phyloP scores from a whole-genome alignment of 1,284 basidiomycete genomes.

The Cronartium quercuum region DNA sequence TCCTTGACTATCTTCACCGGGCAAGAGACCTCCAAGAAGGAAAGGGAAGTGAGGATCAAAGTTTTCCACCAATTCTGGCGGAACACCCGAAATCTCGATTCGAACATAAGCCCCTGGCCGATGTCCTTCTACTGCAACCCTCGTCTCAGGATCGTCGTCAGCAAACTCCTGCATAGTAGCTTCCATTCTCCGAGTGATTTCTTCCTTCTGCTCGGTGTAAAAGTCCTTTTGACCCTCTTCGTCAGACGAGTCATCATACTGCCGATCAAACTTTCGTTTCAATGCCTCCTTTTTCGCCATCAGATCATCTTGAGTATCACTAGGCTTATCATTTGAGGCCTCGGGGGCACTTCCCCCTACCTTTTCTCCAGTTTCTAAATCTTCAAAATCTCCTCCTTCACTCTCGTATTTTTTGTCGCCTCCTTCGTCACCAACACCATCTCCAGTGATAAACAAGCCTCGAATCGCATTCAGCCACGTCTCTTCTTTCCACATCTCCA shows the following conservation, averaged over 20 bases:
- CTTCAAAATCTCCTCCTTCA: constrained; percentile 54
- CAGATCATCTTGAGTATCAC: constrained; percentile 50
- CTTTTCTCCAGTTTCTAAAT: constrained; percentile 53
- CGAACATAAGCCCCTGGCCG: constrained; percentile 90
- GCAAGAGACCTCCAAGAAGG: constrained; percentile 83
- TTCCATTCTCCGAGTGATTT: constrained; percentile 75
- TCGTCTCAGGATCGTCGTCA: constrained; percentile 67
- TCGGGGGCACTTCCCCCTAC: constrained; percentile 53
- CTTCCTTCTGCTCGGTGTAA: constrained; percentile 85
- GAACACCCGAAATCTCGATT: constrained; percentile 74
- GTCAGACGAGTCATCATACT: constrained; percentile 81
- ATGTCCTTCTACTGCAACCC: constrained; percentile 81
- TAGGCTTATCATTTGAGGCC: constrained; percentile 45
- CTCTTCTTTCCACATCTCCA: constrained; percentile 77
- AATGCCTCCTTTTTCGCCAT: constrained; percentile 82
- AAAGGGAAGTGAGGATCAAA: constrained; percentile 89
- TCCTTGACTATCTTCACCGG: constrained; percentile 84
- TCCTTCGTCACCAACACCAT: constrained; percentile 46
- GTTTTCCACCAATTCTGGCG: constrained; percentile 85
- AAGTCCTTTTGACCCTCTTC: constrained; percentile 66
- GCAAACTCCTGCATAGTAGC: constrained; percentile 83
- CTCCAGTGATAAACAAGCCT: constrained; percentile 82
- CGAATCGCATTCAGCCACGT: constrained; percentile 77
- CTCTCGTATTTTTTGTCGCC: constrained; percentile 53
- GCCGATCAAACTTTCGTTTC: constrained; percentile 91